Base-by-base conservation (phyloP, 768 basidiomycete species). In the Leucocoprinus birnbaumii region DNA sequence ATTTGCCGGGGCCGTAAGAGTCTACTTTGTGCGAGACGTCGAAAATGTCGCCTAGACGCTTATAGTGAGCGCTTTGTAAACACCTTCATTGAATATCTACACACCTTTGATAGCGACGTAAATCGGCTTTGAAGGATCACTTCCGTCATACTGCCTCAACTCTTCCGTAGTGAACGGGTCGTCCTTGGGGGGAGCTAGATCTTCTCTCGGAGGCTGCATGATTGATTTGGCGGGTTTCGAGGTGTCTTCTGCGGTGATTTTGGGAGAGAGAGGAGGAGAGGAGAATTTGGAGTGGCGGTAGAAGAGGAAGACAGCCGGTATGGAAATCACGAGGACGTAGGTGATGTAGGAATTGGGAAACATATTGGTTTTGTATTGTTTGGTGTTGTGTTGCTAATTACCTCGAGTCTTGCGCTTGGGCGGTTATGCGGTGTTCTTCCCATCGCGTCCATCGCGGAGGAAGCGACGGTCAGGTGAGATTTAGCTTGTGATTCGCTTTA, bases 81-180 rank as follows among this genome's bases (percentile, higher is more conserved):
- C 34, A 35, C 34, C 34, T 35, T 35, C 7, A 35, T 35, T 35
- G 34, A 56, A 51, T 19, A 24, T 57, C 10, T 19, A n/a, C 31
- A n/a, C 31, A 31, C 31, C 92, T 78, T 97, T 98, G 73, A 98
- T 95, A 26, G 93, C 87, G 41, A 98, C 88, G 61, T 89, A 94
- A 58, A 98, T 91, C 0, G 92, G 91, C 61, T 82, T 83, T 38
- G 69, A 63, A 0, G 77, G 66, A 58, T 85, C 80, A 0, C 75
- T 72, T 16, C 95, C 95, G 68, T 94, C 84, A 66, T 76, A 94
- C 62, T 77, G 59, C 37, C 77, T 84, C 56, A 98, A 77, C 59
- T 89, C 70, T 58, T 80, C 79, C 14, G 77, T 75, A 0, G 90
- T 87, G 73, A 83, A 90, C 0, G 89, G 87, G 66, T 92, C 87